A percentile compares a stretch with the other conserved stretches of the same genome.
These are phyloP conservation scores for Backusella tuberculispora DNA, from an alignment of 192 early-diverging fungal species.

Conservation along the genomic window DNA sequence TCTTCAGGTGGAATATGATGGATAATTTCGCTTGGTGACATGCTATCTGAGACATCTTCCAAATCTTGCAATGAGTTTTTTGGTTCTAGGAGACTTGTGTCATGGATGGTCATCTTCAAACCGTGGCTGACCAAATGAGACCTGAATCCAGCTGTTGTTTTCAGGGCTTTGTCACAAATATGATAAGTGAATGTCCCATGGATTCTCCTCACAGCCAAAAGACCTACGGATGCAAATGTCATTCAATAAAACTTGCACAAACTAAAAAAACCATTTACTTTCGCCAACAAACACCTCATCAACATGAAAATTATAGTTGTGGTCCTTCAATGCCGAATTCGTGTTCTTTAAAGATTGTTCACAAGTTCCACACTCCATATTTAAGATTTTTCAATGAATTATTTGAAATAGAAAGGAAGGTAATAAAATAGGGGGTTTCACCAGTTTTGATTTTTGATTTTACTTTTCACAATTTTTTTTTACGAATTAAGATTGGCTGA, in stretches of 20 bases:
- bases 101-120: conserved; percentile 12
- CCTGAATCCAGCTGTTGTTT: conserved; percentile 13
- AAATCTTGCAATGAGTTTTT: conserved; percentile 9
- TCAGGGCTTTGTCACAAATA: conserved; percentile 10
- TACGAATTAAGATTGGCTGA: conserved; percentile 2
- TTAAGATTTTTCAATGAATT: conserved; percentile 17
- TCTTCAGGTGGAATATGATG: conserved; percentile 7
- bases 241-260: conserved; percentile 5
- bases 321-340: neutral
- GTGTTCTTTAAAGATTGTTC: too few relatives aligned
- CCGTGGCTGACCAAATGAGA: conserved; percentile 13
- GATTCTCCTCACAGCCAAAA: conserved; percentile 16
- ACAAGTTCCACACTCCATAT: neutral
- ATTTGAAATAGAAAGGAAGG: conserved; percentile 11
- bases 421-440: conserved; percentile 7
- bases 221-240: conserved; percentile 13
- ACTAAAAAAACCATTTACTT: conserved; percentile 11
- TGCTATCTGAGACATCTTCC: conserved; percentile 13
- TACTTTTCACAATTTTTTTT: conserved; percentile 5
- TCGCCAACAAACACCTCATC: conserved; percentile 14
- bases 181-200: conserved; percentile 10
- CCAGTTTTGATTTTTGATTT: conserved; percentile 4
- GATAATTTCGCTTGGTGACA: conserved; percentile 10
- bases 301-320: conserved; percentile 13
- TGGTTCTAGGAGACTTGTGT: conserved; percentile 15